A percentile compares a stretch with the other conserved stretches of the same genome.
Conservation (phyloP, 129 eudicot genomes). For the Smallanthus sonchifolius region DNA sequence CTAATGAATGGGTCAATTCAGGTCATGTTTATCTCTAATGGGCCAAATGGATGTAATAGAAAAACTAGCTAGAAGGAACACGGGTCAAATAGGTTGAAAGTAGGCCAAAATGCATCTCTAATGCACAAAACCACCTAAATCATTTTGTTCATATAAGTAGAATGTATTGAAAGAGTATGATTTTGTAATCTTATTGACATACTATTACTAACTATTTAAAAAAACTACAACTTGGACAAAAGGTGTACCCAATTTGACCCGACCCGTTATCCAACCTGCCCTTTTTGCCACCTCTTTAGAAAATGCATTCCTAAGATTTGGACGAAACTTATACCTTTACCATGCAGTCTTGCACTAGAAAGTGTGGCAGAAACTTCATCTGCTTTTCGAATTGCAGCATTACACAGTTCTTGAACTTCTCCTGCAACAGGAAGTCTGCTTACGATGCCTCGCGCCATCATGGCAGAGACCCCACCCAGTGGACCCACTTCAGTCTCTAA, state of each 20-base stretch:
- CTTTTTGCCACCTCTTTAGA: neutral
- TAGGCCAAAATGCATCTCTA: neutral
- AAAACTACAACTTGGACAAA: neutral
- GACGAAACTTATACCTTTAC: constrained; percentile 32
- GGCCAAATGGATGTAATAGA: neutral
- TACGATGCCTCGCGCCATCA: constrained; percentile 67
- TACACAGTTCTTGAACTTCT: constrained; percentile 70
- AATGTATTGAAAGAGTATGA: neutral
- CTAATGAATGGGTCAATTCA: neutral
- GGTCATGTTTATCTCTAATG: neutral
- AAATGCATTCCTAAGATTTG: neutral
- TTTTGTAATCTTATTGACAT: neutral
- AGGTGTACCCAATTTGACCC: neutral
- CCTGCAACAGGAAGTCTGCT: constrained; percentile 76
- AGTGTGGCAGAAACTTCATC: constrained; percentile 54
- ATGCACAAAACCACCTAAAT: neutral
- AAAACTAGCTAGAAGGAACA: neutral
- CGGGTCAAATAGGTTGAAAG: neutral
- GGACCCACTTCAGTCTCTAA: constrained; percentile 87
- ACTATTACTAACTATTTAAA: neutral
- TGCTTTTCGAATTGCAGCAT: constrained; percentile 68
- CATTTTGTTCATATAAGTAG: neutral
- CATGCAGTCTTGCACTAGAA: constrained; percentile 30
- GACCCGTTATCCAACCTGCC: neutral
- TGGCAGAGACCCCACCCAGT: constrained; percentile 52